These are phyloP conservation scores for Incumbomyces lentus DNA, from an alignment of 2,329 filamentous ascomycete genomes.

Conservation along the genomic window DNA sequence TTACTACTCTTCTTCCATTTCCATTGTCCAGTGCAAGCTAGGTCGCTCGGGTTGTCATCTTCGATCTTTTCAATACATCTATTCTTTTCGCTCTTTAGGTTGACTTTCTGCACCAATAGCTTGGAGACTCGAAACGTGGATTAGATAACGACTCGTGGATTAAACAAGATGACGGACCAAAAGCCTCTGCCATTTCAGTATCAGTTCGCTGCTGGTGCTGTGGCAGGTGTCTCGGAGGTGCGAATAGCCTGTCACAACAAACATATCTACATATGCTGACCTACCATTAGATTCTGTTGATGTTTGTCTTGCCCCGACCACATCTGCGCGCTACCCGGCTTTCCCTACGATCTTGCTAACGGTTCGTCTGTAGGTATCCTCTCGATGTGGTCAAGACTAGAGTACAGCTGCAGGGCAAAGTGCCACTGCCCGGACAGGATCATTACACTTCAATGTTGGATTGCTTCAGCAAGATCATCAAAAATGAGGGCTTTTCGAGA, in stretches of 20 bases:
- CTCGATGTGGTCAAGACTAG: constrained; percentile 97
- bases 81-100: no score
- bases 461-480: constrained; percentile 95
- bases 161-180: constrained; percentile 23
- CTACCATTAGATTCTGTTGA: constrained; percentile 65
- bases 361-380: constrained; percentile 63
- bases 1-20: no score
- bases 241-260: constrained; percentile 23
- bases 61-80: no score
- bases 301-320: constrained; percentile 42
- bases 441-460: constrained; percentile 95
- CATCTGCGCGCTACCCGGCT: background rate
- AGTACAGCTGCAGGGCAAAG: constrained; percentile 80
- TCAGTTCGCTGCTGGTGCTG: constrained; percentile 91
- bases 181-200: constrained; percentile 85
- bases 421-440: constrained; percentile 58
- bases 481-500: constrained; percentile 81
- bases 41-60: no score
- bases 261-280: background rate
- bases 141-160: no score
- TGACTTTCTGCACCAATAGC: no score
- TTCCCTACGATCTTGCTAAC: constrained; percentile 1
- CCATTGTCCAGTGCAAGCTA: no score
- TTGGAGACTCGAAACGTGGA: no score
- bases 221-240: constrained; percentile 96